Conservation (phyloP, 495 filamentous ascomycete genomes). For the Aspergillus bridgeri region DNA sequence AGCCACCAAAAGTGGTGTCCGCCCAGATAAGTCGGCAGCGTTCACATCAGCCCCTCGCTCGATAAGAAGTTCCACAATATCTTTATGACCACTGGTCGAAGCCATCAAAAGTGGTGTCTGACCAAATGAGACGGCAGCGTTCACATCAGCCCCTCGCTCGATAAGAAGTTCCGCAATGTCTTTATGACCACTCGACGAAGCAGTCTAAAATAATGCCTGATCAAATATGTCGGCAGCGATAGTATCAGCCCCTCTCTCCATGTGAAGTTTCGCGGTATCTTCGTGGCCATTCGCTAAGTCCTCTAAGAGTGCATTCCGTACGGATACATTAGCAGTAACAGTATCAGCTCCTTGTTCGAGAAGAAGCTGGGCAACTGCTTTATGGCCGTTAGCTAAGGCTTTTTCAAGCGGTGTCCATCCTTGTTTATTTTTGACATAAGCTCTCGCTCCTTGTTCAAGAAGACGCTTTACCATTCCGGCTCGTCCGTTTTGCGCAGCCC, state of each 20-base stretch:
- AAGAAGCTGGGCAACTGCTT: not conserved
- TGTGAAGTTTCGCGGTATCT: slow-evolving; percentile 1
- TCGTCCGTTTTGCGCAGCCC: slow-evolving; percentile 18
- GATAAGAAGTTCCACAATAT: slow-evolving; percentile 7
- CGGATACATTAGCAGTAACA: not conserved
- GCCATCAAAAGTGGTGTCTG: slow-evolving; percentile 12
- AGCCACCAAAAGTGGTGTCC: not conserved
- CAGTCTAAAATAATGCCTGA: not conserved
- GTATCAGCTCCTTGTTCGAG: slow-evolving; percentile 6
- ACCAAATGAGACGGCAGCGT: not conserved
- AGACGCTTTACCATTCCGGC: slow-evolving; percentile 8
- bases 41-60: slow-evolving; percentile 11
- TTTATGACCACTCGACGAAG: no score
- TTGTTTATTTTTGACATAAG: no score
- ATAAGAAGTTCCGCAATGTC: slow-evolving; percentile 9
- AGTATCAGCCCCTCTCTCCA: slow-evolving; percentile 12
- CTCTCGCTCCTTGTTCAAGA: no score
- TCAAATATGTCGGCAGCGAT: not conserved
- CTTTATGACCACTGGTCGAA: not conserved
- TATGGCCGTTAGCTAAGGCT: no score
- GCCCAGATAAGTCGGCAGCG: not conserved
- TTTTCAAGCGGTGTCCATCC: no score
- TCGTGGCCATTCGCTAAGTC: slow-evolving; percentile 6
- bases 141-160: not conserved
- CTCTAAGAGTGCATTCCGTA: slow-evolving; percentile 6